These are phyloP conservation scores for Penicillium parvum DNA, from an alignment of 495 filamentous ascomycete species.

Conservation along the genomic window DNA sequence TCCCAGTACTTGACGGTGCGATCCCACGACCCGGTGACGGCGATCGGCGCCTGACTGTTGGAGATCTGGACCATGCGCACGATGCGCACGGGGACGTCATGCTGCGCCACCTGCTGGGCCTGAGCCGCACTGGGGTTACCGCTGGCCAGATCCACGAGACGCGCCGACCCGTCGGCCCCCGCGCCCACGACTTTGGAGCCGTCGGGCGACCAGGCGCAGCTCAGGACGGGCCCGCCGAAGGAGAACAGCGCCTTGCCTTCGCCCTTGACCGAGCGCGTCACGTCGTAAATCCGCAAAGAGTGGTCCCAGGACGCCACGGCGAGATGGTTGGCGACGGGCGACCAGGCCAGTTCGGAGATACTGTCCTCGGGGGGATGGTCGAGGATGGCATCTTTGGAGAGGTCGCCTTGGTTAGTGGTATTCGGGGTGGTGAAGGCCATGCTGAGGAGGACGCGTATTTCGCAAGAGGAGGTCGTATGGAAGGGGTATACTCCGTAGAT, in stretches of 20 bases:
- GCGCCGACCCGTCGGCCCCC: slow-evolving; percentile 78
- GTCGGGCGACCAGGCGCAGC: slow-evolving; percentile 75
- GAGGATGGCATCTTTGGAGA: slow-evolving; percentile 80
- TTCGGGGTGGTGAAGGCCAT: no score
- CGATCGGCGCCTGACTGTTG: slow-evolving; percentile 53
- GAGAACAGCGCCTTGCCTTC: slow-evolving; percentile 75
- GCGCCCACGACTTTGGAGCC: slow-evolving; percentile 73
- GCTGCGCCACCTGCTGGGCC: slow-evolving; percentile 64
- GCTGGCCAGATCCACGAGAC: slow-evolving; percentile 77
- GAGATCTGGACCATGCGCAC: slow-evolving; percentile 65
- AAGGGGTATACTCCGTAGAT: no score
- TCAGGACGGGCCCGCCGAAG: slow-evolving; percentile 71
- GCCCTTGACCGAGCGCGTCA: slow-evolving; percentile 64
- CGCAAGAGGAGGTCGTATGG: no score
- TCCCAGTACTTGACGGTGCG: slow-evolving; percentile 97
- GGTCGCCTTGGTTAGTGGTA: slow-evolving; percentile 80
- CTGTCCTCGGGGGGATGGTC: slow-evolving; percentile 76
- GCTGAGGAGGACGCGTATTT: no score
- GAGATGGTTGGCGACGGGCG: slow-evolving; percentile 67
- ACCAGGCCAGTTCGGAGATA: slow-evolving; percentile 79
- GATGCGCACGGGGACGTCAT: slow-evolving; percentile 74
- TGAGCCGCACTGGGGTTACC: slow-evolving; percentile 46
- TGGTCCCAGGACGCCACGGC: slow-evolving; percentile 92
- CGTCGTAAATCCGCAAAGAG: slow-evolving; percentile 88
- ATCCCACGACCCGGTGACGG: slow-evolving; percentile 93